Percentiles rank a stretch among this genome's conserved stretches.
phyloP scores from a whole-genome alignment of 345 rosid species.

The Zanthoxylum bungeanum region DNA sequence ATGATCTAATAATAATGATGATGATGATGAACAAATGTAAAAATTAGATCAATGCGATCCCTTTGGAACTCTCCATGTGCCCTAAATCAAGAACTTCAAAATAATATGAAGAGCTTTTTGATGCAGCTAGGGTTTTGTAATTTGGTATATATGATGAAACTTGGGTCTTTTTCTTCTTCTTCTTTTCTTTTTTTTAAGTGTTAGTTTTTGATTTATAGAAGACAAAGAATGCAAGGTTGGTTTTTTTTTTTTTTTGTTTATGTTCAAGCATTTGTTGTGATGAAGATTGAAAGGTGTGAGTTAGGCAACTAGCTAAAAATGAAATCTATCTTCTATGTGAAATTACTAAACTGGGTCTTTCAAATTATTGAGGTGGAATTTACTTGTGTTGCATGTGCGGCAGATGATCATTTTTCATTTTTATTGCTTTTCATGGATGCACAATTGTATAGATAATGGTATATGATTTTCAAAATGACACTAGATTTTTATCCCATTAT shows the following conservation, averaged over 20 bases:
- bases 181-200: too few species aligned
- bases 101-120: background rate
- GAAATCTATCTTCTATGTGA: background rate
- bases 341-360: slow-evolving; percentile 17
- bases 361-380: background rate
- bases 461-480: too few species aligned
- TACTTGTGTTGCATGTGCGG: background rate
- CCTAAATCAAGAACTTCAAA: slow-evolving; percentile 21
- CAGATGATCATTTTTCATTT: background rate
- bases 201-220: slow-evolving; percentile 15
- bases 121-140: background rate
- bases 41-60: slow-evolving; percentile 73
- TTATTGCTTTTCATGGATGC: background rate
- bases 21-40: too few species aligned
- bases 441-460: too few species aligned
- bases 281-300: background rate
- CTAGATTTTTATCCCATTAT: too few species aligned
- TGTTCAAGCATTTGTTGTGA: slow-evolving; percentile 19
- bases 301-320: slow-evolving; percentile 9
- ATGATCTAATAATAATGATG: slow-evolving; percentile 49
- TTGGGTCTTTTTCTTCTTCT: too few species aligned
- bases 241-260: background rate
- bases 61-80: slow-evolving; percentile 65
- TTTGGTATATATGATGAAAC: background rate
- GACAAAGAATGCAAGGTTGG: background rate